A percentile compares a stretch with the other conserved stretches of the same genome.
Conservation (phyloP, 2,329 filamentous ascomycete species). For the Fonsecaea erecta region DNA sequence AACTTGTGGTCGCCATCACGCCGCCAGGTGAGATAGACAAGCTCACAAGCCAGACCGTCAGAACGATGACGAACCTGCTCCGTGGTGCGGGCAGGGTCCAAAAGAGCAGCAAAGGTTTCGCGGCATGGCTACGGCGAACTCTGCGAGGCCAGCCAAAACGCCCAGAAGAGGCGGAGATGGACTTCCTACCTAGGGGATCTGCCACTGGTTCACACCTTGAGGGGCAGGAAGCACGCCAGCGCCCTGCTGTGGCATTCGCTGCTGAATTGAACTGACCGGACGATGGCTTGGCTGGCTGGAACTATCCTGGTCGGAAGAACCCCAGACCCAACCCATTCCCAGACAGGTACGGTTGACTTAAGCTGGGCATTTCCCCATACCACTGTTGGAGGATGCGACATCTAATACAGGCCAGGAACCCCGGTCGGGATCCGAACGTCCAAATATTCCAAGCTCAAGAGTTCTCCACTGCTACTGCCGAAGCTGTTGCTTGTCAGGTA, state of each 20-base stretch:
- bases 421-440: too few species aligned
- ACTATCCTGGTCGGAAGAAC: neutral
- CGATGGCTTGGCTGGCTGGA: neutral
- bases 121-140: constrained; percentile 3
- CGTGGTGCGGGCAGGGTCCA: neutral
- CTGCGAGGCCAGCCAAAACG: neutral
- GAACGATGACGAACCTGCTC: constrained; percentile 2
- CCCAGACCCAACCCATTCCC: too few species aligned
- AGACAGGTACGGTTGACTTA: too few species aligned
- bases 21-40: constrained; percentile 6
- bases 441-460: too few species aligned
- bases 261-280: neutral
- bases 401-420: too few species aligned
- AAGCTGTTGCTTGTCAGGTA: neutral
- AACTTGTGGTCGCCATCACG: constrained; percentile 2
- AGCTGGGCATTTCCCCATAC: too few species aligned
- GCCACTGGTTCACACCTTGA: constrained; percentile 8
- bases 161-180: neutral
- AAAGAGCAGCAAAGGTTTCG: constrained; percentile 1
- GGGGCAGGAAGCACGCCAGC: constrained; percentile 4
- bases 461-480: too few species aligned
- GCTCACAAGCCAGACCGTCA: neutral
- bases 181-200: neutral
- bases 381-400: too few species aligned
- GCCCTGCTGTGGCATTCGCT: neutral